Evolutionary conservation across 805 yeast species (phyloP).

Genomic region (Hanseniaspora lindneri): DNA sequence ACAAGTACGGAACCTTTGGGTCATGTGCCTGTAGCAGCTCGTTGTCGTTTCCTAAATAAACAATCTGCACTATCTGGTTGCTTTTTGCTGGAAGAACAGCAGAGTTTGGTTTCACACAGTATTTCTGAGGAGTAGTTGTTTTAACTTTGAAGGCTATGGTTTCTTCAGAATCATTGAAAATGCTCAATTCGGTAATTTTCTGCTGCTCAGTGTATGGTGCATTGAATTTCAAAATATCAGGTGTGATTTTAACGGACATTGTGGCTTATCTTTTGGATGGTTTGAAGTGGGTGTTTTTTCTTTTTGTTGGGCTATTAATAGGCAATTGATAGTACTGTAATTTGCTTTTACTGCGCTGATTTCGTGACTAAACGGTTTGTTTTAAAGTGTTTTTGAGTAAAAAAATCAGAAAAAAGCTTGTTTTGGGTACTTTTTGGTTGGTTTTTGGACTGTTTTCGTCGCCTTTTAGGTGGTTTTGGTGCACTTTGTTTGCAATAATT

Average conservation of each 20-base stretch:
- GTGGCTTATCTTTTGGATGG: not conserved
- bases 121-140: slow-evolving; percentile 92
- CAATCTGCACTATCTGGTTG: slow-evolving; percentile 61
- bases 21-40: slow-evolving; percentile 29
- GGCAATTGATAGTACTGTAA: too few relatives aligned
- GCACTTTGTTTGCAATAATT: not conserved
- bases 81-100: slow-evolving; percentile 66
- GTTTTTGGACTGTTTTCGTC: not conserved
- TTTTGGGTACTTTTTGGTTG: too few relatives aligned
- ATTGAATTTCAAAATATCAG: slow-evolving; percentile 60
- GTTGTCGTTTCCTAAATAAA: slow-evolving; percentile 68
- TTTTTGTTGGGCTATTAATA: too few relatives aligned
- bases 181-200: slow-evolving; percentile 45
- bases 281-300: not conserved
- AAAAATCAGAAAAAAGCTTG: too few relatives aligned
- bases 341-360: too few relatives aligned
- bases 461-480: not conserved
- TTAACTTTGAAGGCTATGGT: slow-evolving; percentile 86
- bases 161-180: slow-evolving; percentile 46
- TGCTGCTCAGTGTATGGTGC: slow-evolving; percentile 62
- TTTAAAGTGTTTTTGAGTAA: too few relatives aligned
- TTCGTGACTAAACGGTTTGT: too few relatives aligned
- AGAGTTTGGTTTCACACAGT: slow-evolving; percentile 95
- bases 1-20: slow-evolving; percentile 53
- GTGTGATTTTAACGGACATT: slow-evolving; percentile 49